Evolutionary conservation across 2,329 filamentous ascomycete species (phyloP).

Genomic region (Triangularia setosa): DNA sequence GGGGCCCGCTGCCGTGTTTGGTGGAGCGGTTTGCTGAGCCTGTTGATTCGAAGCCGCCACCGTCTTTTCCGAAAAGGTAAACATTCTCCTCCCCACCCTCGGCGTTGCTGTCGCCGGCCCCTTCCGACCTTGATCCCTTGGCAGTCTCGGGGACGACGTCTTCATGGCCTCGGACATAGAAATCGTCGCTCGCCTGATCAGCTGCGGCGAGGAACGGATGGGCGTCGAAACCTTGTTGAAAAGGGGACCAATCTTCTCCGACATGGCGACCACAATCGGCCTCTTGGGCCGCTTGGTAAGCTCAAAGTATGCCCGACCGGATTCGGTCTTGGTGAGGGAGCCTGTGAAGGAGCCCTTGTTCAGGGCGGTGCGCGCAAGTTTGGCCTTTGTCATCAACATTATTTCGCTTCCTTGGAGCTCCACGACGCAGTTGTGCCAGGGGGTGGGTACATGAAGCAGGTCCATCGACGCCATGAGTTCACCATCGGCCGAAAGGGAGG

Average conservation of each 20-base stretch:
- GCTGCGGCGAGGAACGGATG: background rate
- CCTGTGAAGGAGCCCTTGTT: slow-evolving; percentile 10
- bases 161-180: background rate
- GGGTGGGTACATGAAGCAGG: slow-evolving; percentile 21
- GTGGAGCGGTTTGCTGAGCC: background rate
- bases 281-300: slow-evolving; percentile 3
- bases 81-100: background rate
- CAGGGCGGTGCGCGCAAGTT: slow-evolving; percentile 16
- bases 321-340: background rate
- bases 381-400: slow-evolving; percentile 19
- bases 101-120: background rate
- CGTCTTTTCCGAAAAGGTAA: slow-evolving; percentile 1
- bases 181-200: background rate
- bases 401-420: slow-evolving; percentile 13
- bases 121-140: background rate
- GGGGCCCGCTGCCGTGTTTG: background rate
- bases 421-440: slow-evolving; percentile 21
- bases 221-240: background rate
- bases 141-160: background rate
- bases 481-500: slow-evolving; percentile 11
- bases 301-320: slow-evolving; percentile 8
- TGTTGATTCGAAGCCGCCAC: background rate
- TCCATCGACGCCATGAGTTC: slow-evolving; percentile 18
- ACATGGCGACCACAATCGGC: background rate
- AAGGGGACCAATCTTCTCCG: background rate